phyloP scores from a whole-genome alignment of 1,284 basidiomycete genomes.

The Cryptococcus sp. region DNA sequence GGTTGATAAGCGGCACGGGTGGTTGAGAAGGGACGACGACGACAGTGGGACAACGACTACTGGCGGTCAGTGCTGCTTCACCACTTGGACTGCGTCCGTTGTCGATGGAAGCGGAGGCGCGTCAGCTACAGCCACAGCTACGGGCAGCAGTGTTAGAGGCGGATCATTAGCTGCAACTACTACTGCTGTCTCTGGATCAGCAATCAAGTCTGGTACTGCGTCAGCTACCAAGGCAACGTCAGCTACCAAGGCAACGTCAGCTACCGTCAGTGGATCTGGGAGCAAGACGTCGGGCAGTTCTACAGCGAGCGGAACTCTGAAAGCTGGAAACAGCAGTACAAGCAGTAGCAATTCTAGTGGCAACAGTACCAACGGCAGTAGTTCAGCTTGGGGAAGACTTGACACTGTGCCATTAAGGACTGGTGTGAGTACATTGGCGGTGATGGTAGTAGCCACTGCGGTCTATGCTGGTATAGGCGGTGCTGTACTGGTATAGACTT shows the following conservation, averaged over 20 bases:
- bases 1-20: not conserved
- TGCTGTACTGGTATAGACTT: slow-evolving; percentile 2
- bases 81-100: slow-evolving; percentile 36
- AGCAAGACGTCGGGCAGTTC: not conserved
- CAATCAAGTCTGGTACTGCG: not conserved
- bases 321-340: not conserved
- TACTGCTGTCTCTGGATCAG: not conserved
- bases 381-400: too few relatives aligned
- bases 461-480: slow-evolving; percentile 4
- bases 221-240: not conserved
- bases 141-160: not conserved
- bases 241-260: not conserved
- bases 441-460: not conserved
- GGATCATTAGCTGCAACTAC: not conserved
- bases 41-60: slow-evolving; percentile 23
- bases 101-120: slow-evolving; percentile 15
- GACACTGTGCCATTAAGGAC: not conserved
- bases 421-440: slow-evolving; percentile 2
- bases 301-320: not conserved
- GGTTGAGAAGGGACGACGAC: not conserved
- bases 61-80: slow-evolving; percentile 39
- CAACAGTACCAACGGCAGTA: slow-evolving; percentile 9
- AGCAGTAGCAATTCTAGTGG: slow-evolving; percentile 3
- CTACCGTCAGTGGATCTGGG: not conserved
- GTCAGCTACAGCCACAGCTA: not conserved